Percentiles rank a stretch among this genome's conserved stretches.
These are phyloP conservation scores for Schizosaccharomyces japonicus DNA, from an alignment of 805 yeast species.

Conservation along the genomic window DNA sequence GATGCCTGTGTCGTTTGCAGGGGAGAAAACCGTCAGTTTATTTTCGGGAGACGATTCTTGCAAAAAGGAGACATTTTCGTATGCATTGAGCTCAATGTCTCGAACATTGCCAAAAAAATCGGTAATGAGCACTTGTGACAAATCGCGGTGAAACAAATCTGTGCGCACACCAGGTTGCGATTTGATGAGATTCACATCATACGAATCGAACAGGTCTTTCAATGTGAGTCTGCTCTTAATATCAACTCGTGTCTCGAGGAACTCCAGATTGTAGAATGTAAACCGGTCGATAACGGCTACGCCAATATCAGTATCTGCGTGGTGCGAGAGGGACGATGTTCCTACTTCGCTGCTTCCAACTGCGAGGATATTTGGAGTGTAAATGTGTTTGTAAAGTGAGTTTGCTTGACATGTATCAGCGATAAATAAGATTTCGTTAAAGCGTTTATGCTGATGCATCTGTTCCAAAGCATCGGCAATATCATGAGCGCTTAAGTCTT, in stretches of 20 bases:
- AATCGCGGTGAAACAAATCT: slow-evolving; percentile 46
- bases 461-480: slow-evolving; percentile 92
- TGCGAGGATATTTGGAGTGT: slow-evolving; percentile 75
- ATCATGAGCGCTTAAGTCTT: slow-evolving; percentile 85
- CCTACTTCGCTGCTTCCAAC: slow-evolving; percentile 77
- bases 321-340: slow-evolving; percentile 85
- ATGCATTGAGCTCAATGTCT: not conserved
- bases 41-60: no score
- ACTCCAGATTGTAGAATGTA: slow-evolving; percentile 76
- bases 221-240: slow-evolving; percentile 52
- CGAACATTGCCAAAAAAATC: slow-evolving; percentile 58
- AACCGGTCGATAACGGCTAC: slow-evolving; percentile 94
- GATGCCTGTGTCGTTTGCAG: no score
- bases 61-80: no score
- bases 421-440: slow-evolving; percentile 90
- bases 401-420: slow-evolving; percentile 97
- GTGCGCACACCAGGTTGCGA: slow-evolving; percentile 84
- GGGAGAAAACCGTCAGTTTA: no score
- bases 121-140: slow-evolving; percentile 49
- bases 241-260: slow-evolving; percentile 47
- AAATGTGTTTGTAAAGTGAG: slow-evolving; percentile 81
- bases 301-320: slow-evolving; percentile 84
- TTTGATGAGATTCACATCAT: slow-evolving; percentile 64
- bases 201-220: slow-evolving; percentile 63
- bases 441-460: slow-evolving; percentile 86